Conservation (phyloP, 208 protist species). For the Wallacemonas sp. region DNA sequence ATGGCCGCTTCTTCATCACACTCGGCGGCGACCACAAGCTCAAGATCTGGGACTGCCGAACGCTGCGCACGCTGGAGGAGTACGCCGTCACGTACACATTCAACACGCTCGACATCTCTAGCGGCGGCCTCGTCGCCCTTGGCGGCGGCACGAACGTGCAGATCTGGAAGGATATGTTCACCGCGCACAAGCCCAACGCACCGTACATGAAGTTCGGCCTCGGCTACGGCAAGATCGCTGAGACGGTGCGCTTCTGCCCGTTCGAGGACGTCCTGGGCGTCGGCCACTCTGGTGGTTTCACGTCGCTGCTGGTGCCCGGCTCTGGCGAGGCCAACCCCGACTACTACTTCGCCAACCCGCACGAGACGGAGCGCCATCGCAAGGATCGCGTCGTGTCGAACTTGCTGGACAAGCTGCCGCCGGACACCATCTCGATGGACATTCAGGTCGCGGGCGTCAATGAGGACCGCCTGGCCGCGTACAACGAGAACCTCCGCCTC, state of each 20-base stretch:
- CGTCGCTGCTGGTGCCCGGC: constrained; percentile 86
- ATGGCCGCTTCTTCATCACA: constrained; percentile 95
- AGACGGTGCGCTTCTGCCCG: constrained; percentile 80
- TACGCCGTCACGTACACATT: constrained; percentile 85
- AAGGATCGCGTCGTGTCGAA: constrained; percentile 86
- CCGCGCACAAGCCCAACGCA: constrained; percentile 60
- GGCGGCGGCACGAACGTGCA: constrained; percentile 79
- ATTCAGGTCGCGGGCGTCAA: constrained; percentile 86
- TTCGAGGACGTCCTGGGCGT: constrained; percentile 92
- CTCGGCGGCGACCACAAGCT: constrained; percentile 94
- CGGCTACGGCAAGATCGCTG: constrained; percentile 86
- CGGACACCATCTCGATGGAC: constrained; percentile 92
- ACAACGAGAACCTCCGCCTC: constrained; percentile 81
- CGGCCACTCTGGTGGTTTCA: constrained; percentile 89
- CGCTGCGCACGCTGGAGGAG: constrained; percentile 88
- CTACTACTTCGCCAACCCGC: constrained; percentile 93
- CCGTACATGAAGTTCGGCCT: constrained; percentile 88
- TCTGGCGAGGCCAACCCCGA: constrained; percentile 92
- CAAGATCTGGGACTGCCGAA: constrained; percentile 98
- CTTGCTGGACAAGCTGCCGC: constrained; percentile 93
- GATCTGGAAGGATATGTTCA: constrained; percentile 89
- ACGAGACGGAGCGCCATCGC: constrained; percentile 90
- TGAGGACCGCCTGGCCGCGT: constrained; percentile 73
- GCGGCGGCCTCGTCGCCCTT: constrained; percentile 85
- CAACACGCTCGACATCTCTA: constrained; percentile 82